Conservation (phyloP, 2,329 filamentous ascomycete species). For the Huntiella omanensis region DNA sequence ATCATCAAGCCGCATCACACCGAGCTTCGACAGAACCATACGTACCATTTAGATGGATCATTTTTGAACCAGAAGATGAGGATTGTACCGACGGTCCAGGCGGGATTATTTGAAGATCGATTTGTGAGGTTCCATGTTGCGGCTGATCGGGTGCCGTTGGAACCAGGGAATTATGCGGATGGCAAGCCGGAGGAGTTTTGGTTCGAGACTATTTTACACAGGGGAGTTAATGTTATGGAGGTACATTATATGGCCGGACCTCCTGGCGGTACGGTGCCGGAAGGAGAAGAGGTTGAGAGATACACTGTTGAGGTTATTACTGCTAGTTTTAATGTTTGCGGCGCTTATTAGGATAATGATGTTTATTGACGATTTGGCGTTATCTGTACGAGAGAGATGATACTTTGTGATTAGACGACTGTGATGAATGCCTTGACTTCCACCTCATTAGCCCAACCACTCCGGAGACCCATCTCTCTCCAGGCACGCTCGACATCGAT, state of each 20-base stretch:
- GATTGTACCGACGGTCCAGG: constrained; percentile 6
- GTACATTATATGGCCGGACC: constrained; percentile 59
- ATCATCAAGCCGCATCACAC: constrained; percentile 27
- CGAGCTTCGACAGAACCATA: constrained; percentile 10
- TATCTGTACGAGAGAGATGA: not conserved
- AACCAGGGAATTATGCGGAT: constrained; percentile 32
- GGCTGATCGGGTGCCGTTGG: constrained; percentile 42
- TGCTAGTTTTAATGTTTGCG: constrained; percentile 42
- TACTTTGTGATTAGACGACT: constrained; percentile 14
- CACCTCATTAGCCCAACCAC: constrained; percentile 67
- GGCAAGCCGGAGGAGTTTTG: constrained; percentile 39
- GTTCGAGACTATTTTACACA: constrained; percentile 54
- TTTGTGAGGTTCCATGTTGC: constrained; percentile 9
- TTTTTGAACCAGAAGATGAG: constrained; percentile 11
- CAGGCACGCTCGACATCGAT: constrained; percentile 64
- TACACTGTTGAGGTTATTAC: constrained; percentile 65
- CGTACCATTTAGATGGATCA: constrained; percentile 9
- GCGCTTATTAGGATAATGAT: constrained; percentile 4
- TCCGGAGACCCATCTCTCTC: constrained; percentile 49
- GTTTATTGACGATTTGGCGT: constrained; percentile 1
- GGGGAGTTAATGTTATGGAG: constrained; percentile 60
- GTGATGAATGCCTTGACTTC: constrained; percentile 43
- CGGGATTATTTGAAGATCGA: constrained; percentile 9
- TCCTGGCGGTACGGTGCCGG: constrained; percentile 35
- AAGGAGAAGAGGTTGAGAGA: constrained; percentile 28